Evolutionary conservation across 495 filamentous ascomycete species (phyloP).

Genomic region (Annulohypoxylon bovei): DNA sequence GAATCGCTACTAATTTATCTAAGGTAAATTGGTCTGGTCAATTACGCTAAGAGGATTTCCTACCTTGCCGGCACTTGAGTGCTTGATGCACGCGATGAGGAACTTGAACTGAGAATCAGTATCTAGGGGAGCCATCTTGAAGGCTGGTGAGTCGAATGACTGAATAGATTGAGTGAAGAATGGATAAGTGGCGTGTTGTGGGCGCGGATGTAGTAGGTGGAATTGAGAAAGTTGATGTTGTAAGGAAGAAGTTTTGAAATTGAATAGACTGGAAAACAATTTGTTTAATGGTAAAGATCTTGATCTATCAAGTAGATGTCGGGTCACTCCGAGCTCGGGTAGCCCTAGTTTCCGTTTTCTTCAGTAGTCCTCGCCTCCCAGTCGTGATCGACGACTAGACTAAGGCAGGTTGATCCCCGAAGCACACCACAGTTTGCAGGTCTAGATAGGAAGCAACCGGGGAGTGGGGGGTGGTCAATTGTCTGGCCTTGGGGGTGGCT

Average conservation of each 20-base stretch:
- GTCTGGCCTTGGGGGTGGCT: neutral
- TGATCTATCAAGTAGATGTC: neutral
- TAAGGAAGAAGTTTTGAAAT: neutral
- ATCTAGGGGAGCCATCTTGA: conserved; percentile 59
- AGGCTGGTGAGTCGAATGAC: neutral
- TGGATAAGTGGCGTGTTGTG: too few species aligned
- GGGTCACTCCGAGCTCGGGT: too few species aligned
- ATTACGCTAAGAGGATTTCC: too few species aligned
- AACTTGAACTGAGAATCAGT: conserved; percentile 69
- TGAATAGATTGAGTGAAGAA: neutral
- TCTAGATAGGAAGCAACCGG: neutral
- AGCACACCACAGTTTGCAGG: neutral
- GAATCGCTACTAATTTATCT: neutral
- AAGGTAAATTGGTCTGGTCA: conserved; percentile 22
- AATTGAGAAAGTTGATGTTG: neutral
- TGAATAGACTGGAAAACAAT: neutral
- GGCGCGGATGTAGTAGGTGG: neutral
- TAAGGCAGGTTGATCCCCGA: neutral
- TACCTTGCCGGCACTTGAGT: conserved; percentile 66
- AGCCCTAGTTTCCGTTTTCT: too few species aligned
- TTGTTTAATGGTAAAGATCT: neutral
- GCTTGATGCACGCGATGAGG: conserved; percentile 70
- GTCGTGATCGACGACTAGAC: neutral
- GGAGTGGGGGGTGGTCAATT: neutral
- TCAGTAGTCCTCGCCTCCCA: neutral